Evolutionary conservation across 2,329 filamentous ascomycete genomes (phyloP), one percentile per base, ranked within the genome.

Genomic region (Macrophomina phaseolina): DNA sequence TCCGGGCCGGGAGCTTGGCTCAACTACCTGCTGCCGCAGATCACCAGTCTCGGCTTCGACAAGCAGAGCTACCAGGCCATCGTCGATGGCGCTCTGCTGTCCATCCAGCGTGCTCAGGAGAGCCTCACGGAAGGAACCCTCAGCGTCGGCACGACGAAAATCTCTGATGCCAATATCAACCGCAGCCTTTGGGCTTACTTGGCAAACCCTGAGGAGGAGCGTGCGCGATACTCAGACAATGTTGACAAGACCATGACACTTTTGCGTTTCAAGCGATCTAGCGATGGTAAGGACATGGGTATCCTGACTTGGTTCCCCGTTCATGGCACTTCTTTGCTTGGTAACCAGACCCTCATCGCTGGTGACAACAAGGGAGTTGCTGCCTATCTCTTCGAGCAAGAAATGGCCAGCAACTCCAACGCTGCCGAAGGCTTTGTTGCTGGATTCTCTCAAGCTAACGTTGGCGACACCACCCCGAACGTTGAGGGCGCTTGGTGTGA

Each of bases 301-400:
- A 83, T 96, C 0, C 80, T 98, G 67, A 95, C 92, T 16, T 98
- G 94, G 92, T 97, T 94, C 76, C 88, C 94, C 2, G 91, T 94
- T 0, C 94, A 98, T 76, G 94, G 94, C 55, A 98, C 94, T 0
- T 97, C 93, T 0, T 87, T 97, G 78, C 87, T 94, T 30, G 91
- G 91, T 65, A 97, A 97, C 80, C 97, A 97, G 79, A 97, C 93
- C 0, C 84, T 97, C 14, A 87, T 95, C 61, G 90, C 93, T 2
- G 94, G 92, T n/a, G 94, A 98, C 78, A 98, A 98, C 82, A 98
- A 98, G 80, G 94, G 94, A 12, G 92, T 97, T 6, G 94, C 94
- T 2, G 91, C 94, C 0, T 91, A 90, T 75, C 82, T 97, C 12
- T 90, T 97, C 64, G 94, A 98, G 76, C 86, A 90, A 70, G 89